These are phyloP conservation scores for Oryza longistaminata DNA, from an alignment of 176 grass and related monocot genomes.

Conservation along the genomic window DNA sequence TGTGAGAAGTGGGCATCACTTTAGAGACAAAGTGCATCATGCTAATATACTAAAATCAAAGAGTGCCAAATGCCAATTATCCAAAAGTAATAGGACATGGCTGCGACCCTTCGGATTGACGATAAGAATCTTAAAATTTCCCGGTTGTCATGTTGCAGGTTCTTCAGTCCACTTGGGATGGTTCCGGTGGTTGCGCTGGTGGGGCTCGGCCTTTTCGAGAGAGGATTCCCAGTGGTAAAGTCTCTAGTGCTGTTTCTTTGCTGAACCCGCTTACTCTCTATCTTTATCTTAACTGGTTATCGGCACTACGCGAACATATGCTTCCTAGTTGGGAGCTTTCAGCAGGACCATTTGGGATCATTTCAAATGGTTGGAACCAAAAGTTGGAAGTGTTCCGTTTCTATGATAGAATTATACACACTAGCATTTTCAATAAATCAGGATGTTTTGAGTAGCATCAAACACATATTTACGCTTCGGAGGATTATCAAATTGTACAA, in stretches of 20 bases:
- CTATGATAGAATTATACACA: neutral
- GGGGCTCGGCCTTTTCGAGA: conserved; percentile 84
- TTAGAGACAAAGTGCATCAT: conserved; percentile 25
- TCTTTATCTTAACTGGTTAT: neutral
- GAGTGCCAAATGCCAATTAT: neutral
- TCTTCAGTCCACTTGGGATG: conserved; percentile 94
- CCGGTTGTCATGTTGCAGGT: conserved; percentile 54
- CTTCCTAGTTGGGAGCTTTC: neutral
- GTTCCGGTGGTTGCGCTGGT: conserved; percentile 75
- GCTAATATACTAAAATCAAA: conserved; percentile 8
- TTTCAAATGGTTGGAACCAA: neutral
- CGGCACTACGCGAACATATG: neutral
- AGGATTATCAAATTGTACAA: neutral
- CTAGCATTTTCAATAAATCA: neutral
- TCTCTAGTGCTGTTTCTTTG: conserved; percentile 25
- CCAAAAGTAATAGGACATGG: conserved; percentile 26
- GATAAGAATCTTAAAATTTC: conserved; percentile 27
- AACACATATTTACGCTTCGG: neutral
- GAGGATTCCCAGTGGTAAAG: conserved; percentile 93
- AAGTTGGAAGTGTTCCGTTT: neutral
- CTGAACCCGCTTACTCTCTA: neutral
- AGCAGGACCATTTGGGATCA: neutral
- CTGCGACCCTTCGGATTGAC: neutral
- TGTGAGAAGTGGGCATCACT: conserved; percentile 35
- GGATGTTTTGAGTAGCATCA: neutral